These are phyloP conservation scores for Linnemannia schmuckeri DNA, from an alignment of 192 early-diverging fungal genomes.

Conservation along the genomic window DNA sequence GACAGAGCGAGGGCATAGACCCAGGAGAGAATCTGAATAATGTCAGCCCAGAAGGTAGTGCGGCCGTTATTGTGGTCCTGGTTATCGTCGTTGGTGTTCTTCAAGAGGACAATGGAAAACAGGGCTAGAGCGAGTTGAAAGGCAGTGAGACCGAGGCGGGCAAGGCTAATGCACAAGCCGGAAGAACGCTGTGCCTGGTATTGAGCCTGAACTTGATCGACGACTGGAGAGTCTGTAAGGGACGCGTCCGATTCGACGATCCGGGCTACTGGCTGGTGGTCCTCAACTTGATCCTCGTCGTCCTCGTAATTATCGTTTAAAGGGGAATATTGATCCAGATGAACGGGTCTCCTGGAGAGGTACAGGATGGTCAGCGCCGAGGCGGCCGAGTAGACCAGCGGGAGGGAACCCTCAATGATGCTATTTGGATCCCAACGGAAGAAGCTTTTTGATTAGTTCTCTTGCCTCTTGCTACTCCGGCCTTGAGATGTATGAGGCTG, in stretches of 20 bases:
- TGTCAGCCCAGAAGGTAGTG: neutral
- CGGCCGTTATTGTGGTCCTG: neutral
- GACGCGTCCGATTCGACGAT: neutral
- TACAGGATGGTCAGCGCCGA: constrained; percentile 35
- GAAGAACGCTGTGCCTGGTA: constrained; percentile 37
- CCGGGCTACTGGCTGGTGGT: neutral
- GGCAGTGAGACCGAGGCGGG: constrained; percentile 34
- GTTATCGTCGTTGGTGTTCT: neutral
- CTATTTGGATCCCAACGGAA: neutral
- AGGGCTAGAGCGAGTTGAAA: constrained; percentile 42
- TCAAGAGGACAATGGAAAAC: constrained; percentile 29
- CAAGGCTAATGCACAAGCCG: constrained; percentile 39
- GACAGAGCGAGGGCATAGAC: constrained; percentile 30
- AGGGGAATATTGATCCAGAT: constrained; percentile 45
- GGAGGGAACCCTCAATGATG: constrained; percentile 29
- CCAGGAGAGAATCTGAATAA: constrained; percentile 27
- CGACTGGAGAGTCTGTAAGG: constrained; percentile 6
- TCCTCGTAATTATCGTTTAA: constrained; percentile 23
- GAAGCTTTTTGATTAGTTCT: neutral
- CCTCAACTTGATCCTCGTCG: constrained; percentile 13
- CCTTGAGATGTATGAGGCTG: neutral
- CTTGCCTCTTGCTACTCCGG: neutral
- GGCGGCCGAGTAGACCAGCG: constrained; percentile 28
- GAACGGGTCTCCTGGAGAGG: constrained; percentile 44
- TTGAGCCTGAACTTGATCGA: constrained; percentile 30